Conservation (phyloP, 495 filamentous ascomycete genomes). For the Lasiosphaeria miniovina region DNA sequence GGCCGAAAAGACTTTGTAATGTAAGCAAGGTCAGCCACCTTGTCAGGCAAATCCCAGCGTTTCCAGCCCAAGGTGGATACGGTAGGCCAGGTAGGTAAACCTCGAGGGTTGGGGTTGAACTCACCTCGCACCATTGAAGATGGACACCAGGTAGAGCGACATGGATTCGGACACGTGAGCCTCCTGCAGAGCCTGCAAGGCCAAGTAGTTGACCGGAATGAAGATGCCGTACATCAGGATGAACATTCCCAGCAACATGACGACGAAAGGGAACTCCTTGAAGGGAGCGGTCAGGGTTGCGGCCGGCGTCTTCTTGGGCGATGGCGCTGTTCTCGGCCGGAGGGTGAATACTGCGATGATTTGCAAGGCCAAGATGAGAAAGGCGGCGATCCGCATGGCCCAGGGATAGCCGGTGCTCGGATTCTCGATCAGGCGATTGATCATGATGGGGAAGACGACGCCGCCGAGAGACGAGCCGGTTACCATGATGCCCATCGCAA, state of each 20-base stretch:
- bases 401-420: constrained; percentile 57
- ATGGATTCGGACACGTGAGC: constrained; percentile 55
- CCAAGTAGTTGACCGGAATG: constrained; percentile 63
- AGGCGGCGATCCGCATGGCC: constrained; percentile 62
- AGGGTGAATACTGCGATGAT: constrained; percentile 43
- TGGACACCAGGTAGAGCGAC: constrained; percentile 57
- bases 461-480: constrained; percentile 60
- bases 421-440: constrained; percentile 49
- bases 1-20: constrained; percentile 45
- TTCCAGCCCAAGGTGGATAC: neutral
- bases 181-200: constrained; percentile 45
- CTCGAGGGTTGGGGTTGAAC: constrained; percentile 1
- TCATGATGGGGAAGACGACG: constrained; percentile 63
- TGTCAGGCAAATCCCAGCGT: constrained; percentile 1
- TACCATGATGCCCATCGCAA: constrained; percentile 61
- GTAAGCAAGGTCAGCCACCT: constrained; percentile 1
- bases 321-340: constrained; percentile 7
- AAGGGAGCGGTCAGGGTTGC: constrained; percentile 17
- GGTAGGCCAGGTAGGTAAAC: constrained; percentile 4
- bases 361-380: constrained; percentile 59
- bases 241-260: constrained; percentile 34
- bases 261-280: constrained; percentile 40
- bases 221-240: constrained; percentile 56
- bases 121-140: constrained; percentile 54
- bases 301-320: constrained; percentile 21